Percentiles rank a stretch among this genome's conserved stretches.
These are phyloP conservation scores for Boletus rex-veris DNA, from an alignment of 768 basidiomycete genomes.

Conservation along the genomic window DNA sequence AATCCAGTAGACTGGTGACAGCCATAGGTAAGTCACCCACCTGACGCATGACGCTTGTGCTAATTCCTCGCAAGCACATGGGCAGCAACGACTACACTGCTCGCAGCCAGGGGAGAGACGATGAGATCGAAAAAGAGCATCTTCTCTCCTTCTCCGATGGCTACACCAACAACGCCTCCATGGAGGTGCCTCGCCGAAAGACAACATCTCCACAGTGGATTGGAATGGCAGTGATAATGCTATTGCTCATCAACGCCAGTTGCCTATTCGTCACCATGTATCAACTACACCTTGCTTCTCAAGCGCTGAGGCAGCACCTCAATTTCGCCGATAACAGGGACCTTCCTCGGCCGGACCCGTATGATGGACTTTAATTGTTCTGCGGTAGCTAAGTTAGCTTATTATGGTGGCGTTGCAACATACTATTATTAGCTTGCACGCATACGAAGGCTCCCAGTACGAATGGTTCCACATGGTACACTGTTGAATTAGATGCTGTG, in stretches of 20 bases:
- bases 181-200: constrained; percentile 2
- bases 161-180: not conserved
- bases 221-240: constrained; percentile 15
- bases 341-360: constrained; percentile 29
- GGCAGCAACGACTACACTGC: constrained; percentile 4
- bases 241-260: constrained; percentile 23
- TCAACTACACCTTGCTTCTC: constrained; percentile 17
- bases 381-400: not conserved
- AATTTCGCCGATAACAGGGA: constrained; percentile 23
- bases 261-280: constrained; percentile 18
- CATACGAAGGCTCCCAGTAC: not conserved
- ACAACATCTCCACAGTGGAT: constrained; percentile 7
- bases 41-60: not conserved
- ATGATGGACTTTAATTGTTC: constrained; percentile 26
- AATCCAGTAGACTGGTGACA: not conserved
- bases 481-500: constrained; percentile 1
- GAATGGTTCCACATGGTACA: not conserved
- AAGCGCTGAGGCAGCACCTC: constrained; percentile 16
- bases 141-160: constrained; percentile 11
- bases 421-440: not conserved
- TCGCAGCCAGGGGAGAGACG: constrained; percentile 9
- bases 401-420: not conserved
- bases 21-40: constrained; percentile 1
- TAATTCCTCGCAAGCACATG: constrained; percentile 17
- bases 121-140: constrained; percentile 15